A percentile compares a stretch with the other conserved stretches of the same genome.
These are phyloP conservation scores for Fraxinus sp. DNA, from an alignment of 305 asterid species.

Conservation along the genomic window DNA sequence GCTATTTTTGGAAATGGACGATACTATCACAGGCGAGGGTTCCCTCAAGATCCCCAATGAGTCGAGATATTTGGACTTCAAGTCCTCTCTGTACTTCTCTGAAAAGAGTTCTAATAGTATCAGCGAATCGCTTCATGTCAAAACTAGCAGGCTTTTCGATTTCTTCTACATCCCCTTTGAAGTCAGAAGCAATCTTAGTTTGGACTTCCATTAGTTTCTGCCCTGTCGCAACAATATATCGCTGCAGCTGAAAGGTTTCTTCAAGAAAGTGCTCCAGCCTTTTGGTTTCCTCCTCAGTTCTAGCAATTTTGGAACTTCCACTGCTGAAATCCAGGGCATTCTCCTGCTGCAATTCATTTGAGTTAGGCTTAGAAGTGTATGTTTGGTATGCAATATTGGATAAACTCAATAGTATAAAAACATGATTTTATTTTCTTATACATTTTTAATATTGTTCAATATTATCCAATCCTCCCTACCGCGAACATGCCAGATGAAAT, in stretches of 20 bases:
- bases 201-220: constrained; percentile 80
- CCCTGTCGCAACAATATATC: constrained; percentile 90
- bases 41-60: constrained; percentile 83
- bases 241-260: constrained; percentile 87
- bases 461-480: background rate
- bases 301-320: constrained; percentile 44
- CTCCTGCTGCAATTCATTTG: constrained; percentile 57
- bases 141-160: constrained; percentile 64
- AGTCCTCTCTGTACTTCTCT: constrained; percentile 84
- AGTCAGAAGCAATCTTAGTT: constrained; percentile 61
- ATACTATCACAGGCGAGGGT: constrained; percentile 82
- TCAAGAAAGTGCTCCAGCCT: constrained; percentile 73
- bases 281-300: constrained; percentile 68
- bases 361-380: background rate
- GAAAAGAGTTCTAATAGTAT: constrained; percentile 60
- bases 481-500: background rate
- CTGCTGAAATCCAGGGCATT: constrained; percentile 41
- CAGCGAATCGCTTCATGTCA: constrained; percentile 71
- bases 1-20: constrained; percentile 50
- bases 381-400: background rate
- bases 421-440: background rate
- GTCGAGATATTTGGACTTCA: constrained; percentile 76
- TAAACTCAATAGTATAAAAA: background rate
- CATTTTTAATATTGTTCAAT: background rate
- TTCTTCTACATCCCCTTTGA: constrained; percentile 39